Percentiles rank a stretch among this genome's conserved stretches.
Evolutionary conservation across 73 alveolate species (phyloP).

Genomic region (Strombidium stylifer): DNA sequence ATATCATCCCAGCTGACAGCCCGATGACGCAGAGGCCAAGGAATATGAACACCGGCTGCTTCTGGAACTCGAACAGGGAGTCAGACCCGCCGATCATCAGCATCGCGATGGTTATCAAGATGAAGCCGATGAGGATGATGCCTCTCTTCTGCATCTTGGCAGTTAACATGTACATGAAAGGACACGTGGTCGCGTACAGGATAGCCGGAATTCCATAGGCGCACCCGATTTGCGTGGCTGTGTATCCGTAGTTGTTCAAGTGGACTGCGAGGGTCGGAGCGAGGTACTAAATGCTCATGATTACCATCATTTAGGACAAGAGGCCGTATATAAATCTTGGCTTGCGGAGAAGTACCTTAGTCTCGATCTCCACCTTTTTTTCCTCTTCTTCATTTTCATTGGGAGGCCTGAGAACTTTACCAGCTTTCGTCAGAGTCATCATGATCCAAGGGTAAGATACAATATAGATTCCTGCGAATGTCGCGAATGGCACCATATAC

Average conservation of each 20-base stretch:
- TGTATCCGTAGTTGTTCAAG: constrained; percentile 12
- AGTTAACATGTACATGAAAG: constrained; percentile 23
- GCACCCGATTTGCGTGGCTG: constrained; percentile 20
- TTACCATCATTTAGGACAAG: constrained; percentile 13
- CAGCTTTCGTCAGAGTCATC: constrained; percentile 5
- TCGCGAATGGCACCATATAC: constrained; percentile 26
- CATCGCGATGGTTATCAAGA: constrained; percentile 7
- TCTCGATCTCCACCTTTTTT: not conserved
- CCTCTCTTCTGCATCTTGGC: constrained; percentile 22
- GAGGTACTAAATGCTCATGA: not conserved
- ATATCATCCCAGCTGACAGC: constrained; percentile 31
- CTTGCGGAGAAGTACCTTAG: not conserved
- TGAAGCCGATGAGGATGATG: constrained; percentile 15
- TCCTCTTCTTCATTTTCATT: not conserved
- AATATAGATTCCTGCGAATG: constrained; percentile 11
- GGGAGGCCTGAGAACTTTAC: not conserved
- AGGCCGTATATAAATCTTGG: constrained; percentile 24
- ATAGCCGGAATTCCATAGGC: constrained; percentile 32
- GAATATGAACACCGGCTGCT: constrained; percentile 18
- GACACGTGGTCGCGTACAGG: constrained; percentile 31
- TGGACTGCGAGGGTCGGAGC: constrained; percentile 27
- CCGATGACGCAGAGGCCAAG: constrained; percentile 49
- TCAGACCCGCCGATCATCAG: constrained; percentile 55
- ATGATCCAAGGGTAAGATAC: constrained; percentile 15
- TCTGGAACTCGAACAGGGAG: constrained; percentile 15